phyloP scores from a whole-genome alignment of 2,329 filamentous ascomycete species.

The Escovopsis sp. region DNA sequence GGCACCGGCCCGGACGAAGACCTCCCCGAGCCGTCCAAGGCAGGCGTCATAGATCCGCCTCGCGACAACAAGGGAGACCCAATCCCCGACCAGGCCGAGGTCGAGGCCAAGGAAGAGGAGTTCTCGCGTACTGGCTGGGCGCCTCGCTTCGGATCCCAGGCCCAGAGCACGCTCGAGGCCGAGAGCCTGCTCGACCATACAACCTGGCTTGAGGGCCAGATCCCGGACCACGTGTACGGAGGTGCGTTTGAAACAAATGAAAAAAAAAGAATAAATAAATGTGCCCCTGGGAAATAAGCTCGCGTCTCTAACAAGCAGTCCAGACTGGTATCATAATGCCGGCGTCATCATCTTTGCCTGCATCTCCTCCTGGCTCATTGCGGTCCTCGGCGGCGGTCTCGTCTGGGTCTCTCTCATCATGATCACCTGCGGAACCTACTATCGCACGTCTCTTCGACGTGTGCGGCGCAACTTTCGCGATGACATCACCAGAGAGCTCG shows the following conservation, averaged over 20 bases:
- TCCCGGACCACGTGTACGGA: slow-evolving; percentile 85
- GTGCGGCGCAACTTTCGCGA: slow-evolving; percentile 93
- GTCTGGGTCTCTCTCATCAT: slow-evolving; percentile 91
- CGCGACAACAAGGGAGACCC: slow-evolving; percentile 34
- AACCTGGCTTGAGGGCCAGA: slow-evolving; percentile 68
- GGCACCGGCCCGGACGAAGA: slow-evolving; percentile 57
- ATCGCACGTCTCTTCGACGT: slow-evolving; percentile 84
- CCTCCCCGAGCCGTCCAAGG: slow-evolving; percentile 60
- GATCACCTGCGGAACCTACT: slow-evolving; percentile 86
- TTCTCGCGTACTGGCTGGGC: slow-evolving; percentile 63
- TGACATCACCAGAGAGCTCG: slow-evolving; percentile 79
- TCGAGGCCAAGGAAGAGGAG: slow-evolving; percentile 35
- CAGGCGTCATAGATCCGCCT: slow-evolving; percentile 44
- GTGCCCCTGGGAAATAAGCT: too few species aligned
- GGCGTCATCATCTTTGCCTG: slow-evolving; percentile 90
- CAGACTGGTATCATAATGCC: slow-evolving; percentile 94
- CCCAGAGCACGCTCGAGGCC: slow-evolving; percentile 38
- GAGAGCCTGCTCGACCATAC: slow-evolving; percentile 73
- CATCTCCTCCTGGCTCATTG: slow-evolving; percentile 77
- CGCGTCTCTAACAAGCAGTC: background rate
- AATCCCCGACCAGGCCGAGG: slow-evolving; percentile 33
- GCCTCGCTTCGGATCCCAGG: slow-evolving; percentile 63
- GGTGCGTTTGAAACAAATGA: slow-evolving; percentile 31
- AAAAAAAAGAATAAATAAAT: too few species aligned
- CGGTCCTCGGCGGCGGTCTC: slow-evolving; percentile 76